A percentile compares a stretch with the other conserved stretches of the same genome.
These are phyloP conservation scores for Cucumis cinereus DNA, from an alignment of 306 rosid species.

Conservation along the genomic window DNA sequence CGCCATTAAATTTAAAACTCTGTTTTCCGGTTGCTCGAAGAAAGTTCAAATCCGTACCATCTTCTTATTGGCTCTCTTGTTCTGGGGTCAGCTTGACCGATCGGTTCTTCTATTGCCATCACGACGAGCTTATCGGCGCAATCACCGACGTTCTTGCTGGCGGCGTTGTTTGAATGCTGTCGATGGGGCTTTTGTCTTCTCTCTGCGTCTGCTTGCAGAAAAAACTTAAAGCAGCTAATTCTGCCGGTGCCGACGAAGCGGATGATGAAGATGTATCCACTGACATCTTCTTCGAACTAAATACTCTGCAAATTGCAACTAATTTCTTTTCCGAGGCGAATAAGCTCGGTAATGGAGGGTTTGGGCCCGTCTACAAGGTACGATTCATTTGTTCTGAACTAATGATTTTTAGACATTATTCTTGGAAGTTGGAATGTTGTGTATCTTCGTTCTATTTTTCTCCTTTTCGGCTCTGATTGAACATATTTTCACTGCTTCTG, in stretches of 20 bases:
- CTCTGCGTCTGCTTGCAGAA: conserved; percentile 29
- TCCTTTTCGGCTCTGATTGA: neutral
- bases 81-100: neutral
- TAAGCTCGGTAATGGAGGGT: conserved; percentile 88
- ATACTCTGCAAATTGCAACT: conserved; percentile 59
- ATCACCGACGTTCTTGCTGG: neutral
- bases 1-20: neutral
- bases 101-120: neutral
- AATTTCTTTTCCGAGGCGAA: conserved; percentile 56
- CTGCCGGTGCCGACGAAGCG: conserved; percentile 10
- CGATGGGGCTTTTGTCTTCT: conserved; percentile 27
- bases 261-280: conserved; percentile 16
- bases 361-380: conserved; percentile 88
- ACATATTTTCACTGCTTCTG: neutral
- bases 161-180: conserved; percentile 9
- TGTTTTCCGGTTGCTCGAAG: neutral
- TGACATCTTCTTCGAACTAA: conserved; percentile 44
- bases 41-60: neutral
- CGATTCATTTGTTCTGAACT: neutral
- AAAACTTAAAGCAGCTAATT: conserved; percentile 4
- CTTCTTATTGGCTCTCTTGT: neutral
- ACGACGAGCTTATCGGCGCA: neutral
- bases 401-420: neutral
- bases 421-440: neutral
- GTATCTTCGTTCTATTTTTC: neutral